Conservation (phyloP, 768 basidiomycete species). For the Podaxis mareebaensis region DNA sequence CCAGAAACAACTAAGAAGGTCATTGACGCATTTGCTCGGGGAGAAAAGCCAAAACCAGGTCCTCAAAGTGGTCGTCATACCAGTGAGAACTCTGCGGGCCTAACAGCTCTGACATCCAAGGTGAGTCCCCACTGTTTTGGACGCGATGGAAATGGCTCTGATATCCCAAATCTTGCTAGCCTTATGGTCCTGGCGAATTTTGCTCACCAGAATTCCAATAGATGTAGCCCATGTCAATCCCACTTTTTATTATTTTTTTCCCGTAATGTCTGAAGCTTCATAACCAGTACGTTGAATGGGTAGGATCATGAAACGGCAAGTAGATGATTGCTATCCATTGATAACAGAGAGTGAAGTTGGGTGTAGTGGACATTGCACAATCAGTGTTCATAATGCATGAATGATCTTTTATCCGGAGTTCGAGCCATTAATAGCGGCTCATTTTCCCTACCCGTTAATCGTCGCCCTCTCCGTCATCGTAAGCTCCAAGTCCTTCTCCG, state of each 20-base stretch:
- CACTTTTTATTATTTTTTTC: neutral
- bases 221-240: conserved; percentile 12
- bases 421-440: no score
- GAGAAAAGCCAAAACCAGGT: conserved; percentile 89
- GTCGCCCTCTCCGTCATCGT: conserved; percentile 81
- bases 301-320: neutral
- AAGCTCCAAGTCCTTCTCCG: conserved; percentile 69
- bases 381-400: no score
- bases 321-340: neutral
- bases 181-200: conserved; percentile 91
- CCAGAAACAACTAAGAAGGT: conserved; percentile 74
- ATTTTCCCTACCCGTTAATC: conserved; percentile 43
- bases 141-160: conserved; percentile 11
- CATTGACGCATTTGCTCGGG: conserved; percentile 77
- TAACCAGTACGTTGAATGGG: neutral
- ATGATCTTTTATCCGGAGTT: no score
- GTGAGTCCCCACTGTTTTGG: conserved; percentile 36
- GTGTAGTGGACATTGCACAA: no score
- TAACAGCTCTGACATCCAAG: conserved; percentile 78
- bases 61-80: conserved; percentile 87
- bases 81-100: conserved; percentile 90
- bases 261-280: neutral
- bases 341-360: no score
- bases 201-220: conserved; percentile 81
- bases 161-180: conserved; percentile 45